Evolutionary conservation across 148 eudicot genomes (phyloP).

Genomic region (Rhododendron henanense): DNA sequence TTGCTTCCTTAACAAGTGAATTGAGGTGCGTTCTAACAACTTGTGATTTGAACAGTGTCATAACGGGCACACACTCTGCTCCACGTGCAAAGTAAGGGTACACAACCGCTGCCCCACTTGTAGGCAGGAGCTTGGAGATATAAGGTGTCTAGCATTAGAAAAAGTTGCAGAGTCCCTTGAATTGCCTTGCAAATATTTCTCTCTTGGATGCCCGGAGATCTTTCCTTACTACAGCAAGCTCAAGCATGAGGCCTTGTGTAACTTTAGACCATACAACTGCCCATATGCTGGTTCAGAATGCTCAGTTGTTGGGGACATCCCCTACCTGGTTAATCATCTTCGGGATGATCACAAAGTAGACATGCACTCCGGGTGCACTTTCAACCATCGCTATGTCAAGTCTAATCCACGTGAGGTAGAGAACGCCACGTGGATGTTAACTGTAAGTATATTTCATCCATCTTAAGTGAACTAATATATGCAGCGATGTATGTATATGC

Average conservation of each 20-base stretch:
- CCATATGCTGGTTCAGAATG: conserved; percentile 54
- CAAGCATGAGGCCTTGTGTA: conserved; percentile 40
- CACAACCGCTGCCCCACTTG: conserved; percentile 51
- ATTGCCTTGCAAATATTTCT: conserved; percentile 42
- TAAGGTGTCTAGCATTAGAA: conserved; percentile 47
- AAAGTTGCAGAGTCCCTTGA: conserved; percentile 47
- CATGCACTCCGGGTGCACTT: conserved; percentile 49
- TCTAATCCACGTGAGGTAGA: conserved; percentile 52
- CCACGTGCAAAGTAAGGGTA: conserved; percentile 41
- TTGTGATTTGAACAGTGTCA: conserved; percentile 28
- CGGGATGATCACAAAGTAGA: conserved; percentile 50
- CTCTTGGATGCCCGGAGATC: conserved; percentile 42
- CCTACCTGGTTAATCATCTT: conserved; percentile 37
- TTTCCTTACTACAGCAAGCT: conserved; percentile 49
- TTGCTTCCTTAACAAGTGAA: neutral
- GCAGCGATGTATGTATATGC: neutral
- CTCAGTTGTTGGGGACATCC: conserved; percentile 38
- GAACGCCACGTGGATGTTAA: conserved; percentile 55
- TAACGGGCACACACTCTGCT: conserved; percentile 49
- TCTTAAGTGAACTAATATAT: neutral
- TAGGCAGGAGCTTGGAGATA: conserved; percentile 49
- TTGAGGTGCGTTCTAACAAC: neutral
- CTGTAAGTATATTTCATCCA: conserved; percentile 29
- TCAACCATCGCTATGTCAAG: conserved; percentile 50
- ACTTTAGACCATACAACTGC: conserved; percentile 44